These are phyloP conservation scores for Xylariales sp. DNA, from an alignment of 2,329 filamentous ascomycete species.

Conservation along the genomic window DNA sequence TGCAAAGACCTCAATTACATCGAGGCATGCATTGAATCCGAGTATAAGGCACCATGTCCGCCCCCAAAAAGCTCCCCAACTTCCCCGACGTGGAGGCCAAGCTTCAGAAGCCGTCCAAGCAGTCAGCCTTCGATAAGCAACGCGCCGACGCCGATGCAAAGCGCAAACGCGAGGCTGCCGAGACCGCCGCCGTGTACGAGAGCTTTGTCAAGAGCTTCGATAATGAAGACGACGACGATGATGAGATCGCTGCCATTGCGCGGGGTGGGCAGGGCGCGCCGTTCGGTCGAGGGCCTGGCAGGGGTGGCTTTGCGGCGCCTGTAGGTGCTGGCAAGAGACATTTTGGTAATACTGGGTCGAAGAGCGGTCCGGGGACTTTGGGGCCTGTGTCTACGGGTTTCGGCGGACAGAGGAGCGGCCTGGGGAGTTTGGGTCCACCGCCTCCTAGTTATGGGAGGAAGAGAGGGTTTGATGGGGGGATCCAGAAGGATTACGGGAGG, in stretches of 20 bases:
- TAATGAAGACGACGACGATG: slow-evolving; percentile 47
- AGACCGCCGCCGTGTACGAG: slow-evolving; percentile 80
- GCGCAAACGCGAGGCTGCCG: slow-evolving; percentile 74
- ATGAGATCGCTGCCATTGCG: slow-evolving; percentile 13
- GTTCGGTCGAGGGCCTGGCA: slow-evolving; percentile 25
- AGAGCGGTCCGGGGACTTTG: slow-evolving; percentile 59
- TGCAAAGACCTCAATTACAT: too few species aligned
- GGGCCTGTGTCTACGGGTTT: slow-evolving; percentile 47
- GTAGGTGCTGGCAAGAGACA: slow-evolving; percentile 52
- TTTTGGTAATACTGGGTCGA: slow-evolving; percentile 55
- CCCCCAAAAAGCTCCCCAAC: slow-evolving; percentile 42
- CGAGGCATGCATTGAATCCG: too few species aligned
- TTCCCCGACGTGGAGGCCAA: slow-evolving; percentile 75
- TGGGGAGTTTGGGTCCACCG: slow-evolving; percentile 55
- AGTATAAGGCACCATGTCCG: slow-evolving; percentile 40
- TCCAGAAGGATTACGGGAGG: slow-evolving; percentile 29
- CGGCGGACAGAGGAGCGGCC: slow-evolving; percentile 53
- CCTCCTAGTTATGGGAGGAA: slow-evolving; percentile 49
- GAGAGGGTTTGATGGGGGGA: slow-evolving; percentile 45
- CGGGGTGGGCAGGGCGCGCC: slow-evolving; percentile 23
- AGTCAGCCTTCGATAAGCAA: slow-evolving; percentile 83
- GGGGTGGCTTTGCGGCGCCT: slow-evolving; percentile 19
- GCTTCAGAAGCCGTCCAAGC: slow-evolving; percentile 73
- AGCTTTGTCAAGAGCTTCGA: slow-evolving; percentile 82
- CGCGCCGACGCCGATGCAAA: slow-evolving; percentile 89